Evolutionary conservation across 495 filamentous ascomycete species (phyloP).

Genomic region (Zalerion maritima): DNA sequence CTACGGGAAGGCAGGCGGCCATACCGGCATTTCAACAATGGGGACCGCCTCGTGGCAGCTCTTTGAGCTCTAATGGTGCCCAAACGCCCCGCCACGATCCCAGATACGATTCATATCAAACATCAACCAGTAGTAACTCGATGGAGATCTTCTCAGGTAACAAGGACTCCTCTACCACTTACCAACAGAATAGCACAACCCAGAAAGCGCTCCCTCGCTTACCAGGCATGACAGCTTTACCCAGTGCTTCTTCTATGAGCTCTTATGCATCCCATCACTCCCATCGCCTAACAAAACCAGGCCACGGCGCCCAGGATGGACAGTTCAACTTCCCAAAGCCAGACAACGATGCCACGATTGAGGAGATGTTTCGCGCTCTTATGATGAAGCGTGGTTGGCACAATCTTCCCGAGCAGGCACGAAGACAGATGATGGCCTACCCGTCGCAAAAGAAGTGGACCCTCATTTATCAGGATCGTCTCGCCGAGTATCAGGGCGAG

Average conservation of each 20-base stretch:
- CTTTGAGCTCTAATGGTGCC: constrained; percentile 35
- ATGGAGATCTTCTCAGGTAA: constrained; percentile 45
- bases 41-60: constrained; percentile 42
- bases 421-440: constrained; percentile 89
- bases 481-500: constrained; percentile 87
- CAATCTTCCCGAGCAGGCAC: constrained; percentile 88
- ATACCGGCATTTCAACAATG: constrained; percentile 70
- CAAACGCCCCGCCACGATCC: constrained; percentile 35
- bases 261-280: constrained; percentile 31
- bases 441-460: constrained; percentile 94
- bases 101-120: constrained; percentile 52
- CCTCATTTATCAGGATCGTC: constrained; percentile 82
- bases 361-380: constrained; percentile 77
- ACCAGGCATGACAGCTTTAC: constrained; percentile 32
- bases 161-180: constrained; percentile 40
- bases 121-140: constrained; percentile 29
- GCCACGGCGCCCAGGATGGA: constrained; percentile 37
- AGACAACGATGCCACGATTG: constrained; percentile 72
- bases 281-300: constrained; percentile 35
- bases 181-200: no score
- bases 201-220: no score
- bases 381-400: constrained; percentile 98
- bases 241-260: constrained; percentile 33
- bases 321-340: constrained; percentile 56
- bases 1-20: constrained; percentile 53